Percentiles rank a stretch among this genome's conserved stretches.
Evolutionary conservation across 495 filamentous ascomycete species (phyloP).

Genomic region (Aspergillus baeticus): DNA sequence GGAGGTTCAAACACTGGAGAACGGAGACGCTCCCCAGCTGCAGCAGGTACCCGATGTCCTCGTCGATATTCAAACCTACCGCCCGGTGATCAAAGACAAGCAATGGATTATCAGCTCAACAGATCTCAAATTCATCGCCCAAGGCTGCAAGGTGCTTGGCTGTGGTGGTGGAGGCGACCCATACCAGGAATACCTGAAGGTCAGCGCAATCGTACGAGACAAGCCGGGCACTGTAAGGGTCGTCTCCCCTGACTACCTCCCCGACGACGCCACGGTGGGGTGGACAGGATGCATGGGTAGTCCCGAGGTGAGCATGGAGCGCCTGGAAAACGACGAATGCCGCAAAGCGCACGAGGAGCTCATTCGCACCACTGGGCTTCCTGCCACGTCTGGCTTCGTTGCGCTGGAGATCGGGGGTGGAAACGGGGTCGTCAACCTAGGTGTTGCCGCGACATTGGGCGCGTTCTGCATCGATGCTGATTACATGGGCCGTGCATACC

Average conservation of each 20-base stretch:
- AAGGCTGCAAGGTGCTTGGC: constrained; percentile 61
- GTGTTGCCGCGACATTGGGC: constrained; percentile 24
- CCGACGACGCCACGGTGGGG: constrained; percentile 20
- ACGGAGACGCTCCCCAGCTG: neutral
- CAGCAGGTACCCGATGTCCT: neutral
- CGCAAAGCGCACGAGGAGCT: constrained; percentile 28
- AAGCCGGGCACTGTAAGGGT: constrained; percentile 16
- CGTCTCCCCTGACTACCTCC: constrained; percentile 19
- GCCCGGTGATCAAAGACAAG: constrained; percentile 14
- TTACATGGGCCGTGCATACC: constrained; percentile 37
- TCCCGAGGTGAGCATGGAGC: constrained; percentile 31
- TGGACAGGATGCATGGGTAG: constrained; percentile 30
- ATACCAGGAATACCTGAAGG: constrained; percentile 27
- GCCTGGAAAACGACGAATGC: constrained; percentile 32
- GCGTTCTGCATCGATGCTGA: constrained; percentile 38
- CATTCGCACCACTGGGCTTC: constrained; percentile 26
- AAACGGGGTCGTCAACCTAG: constrained; percentile 36
- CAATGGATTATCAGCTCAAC: constrained; percentile 54
- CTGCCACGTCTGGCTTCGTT: constrained; percentile 28
- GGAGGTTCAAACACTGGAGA: neutral
- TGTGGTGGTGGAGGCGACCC: constrained; percentile 53
- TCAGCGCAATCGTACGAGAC: constrained; percentile 7
- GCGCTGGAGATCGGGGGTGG: constrained; percentile 38
- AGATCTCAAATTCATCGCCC: constrained; percentile 56
- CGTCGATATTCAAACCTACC: constrained; percentile 13